Conservation (phyloP, 2,329 filamentous ascomycete genomes). For the Verticillium albo-atrum region DNA sequence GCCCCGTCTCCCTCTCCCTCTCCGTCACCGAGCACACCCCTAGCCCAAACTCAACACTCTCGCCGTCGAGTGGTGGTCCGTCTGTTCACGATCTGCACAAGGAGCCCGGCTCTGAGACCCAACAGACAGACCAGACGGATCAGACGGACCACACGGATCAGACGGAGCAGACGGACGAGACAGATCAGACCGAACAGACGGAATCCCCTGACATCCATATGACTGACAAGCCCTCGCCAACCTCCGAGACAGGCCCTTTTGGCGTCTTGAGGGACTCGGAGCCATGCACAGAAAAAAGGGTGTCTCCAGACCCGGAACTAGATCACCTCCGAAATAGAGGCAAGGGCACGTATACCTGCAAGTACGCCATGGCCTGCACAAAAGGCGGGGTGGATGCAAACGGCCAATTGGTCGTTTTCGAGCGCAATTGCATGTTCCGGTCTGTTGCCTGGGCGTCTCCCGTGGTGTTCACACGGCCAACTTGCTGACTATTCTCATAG, state of each 20-base stretch:
- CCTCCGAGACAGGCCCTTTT: background rate
- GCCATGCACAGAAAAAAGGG: background rate
- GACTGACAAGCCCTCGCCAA: background rate
- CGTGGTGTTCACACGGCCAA: background rate
- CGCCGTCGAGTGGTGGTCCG: background rate
- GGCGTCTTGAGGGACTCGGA: background rate
- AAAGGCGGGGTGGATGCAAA: constrained; percentile 36
- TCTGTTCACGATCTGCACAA: background rate
- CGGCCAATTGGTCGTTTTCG: constrained; percentile 31
- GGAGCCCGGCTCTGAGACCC: background rate
- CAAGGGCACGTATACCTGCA: constrained; percentile 32
- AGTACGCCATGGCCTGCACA: constrained; percentile 27
- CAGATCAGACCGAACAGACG: background rate
- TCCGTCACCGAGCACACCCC: background rate
- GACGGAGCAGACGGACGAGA: too few species aligned
- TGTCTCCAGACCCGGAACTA: constrained; percentile 20
- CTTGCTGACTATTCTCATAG: constrained; percentile 17
- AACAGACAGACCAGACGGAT: too few species aligned
- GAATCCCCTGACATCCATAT: background rate
- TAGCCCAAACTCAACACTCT: background rate
- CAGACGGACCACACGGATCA: too few species aligned
- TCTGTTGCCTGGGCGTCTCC: constrained; percentile 19
- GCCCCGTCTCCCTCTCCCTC: background rate
- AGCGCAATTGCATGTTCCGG: constrained; percentile 35
- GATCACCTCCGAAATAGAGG: constrained; percentile 32